Evolutionary conservation across 139 green algal genomes (phyloP).

Genomic region (Asterochloris sp.): DNA sequence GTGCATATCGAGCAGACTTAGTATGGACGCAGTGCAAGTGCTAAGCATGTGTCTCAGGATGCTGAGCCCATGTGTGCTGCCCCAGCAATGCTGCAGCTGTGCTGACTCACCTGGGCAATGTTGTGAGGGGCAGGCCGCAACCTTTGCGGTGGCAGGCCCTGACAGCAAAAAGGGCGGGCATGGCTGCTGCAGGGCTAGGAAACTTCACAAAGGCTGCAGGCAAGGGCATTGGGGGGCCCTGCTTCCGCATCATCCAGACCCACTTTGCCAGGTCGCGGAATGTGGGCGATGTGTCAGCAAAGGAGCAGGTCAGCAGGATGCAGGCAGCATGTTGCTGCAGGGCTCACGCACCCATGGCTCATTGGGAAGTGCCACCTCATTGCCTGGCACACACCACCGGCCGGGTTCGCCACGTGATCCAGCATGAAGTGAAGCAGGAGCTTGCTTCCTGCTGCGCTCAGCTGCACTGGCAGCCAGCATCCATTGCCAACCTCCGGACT

Average conservation of each 20-base stretch:
- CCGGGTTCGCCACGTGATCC: neutral
- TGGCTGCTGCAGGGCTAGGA: slow-evolving; percentile 32
- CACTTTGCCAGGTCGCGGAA: slow-evolving; percentile 75
- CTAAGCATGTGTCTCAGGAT: too few relatives aligned
- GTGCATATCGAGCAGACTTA: too few relatives aligned
- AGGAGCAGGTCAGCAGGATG: slow-evolving; percentile 68
- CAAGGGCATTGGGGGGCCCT: slow-evolving; percentile 76
- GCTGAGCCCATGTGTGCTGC: too few relatives aligned
- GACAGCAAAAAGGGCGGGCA: too few relatives aligned
- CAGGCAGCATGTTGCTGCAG: neutral
- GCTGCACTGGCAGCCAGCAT: neutral
- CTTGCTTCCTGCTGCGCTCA: neutral
- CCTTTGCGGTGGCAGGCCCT: too few relatives aligned
- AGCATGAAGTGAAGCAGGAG: neutral
- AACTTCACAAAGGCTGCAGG: slow-evolving; percentile 67
- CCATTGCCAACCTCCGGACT: neutral
- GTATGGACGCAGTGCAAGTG: too few relatives aligned
- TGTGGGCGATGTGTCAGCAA: slow-evolving; percentile 83
- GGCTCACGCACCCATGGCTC: neutral
- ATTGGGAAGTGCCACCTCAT: neutral
- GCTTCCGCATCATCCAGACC: slow-evolving; percentile 83
- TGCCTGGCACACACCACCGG: too few relatives aligned
- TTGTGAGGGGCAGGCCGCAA: too few relatives aligned
- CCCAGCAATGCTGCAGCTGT: too few relatives aligned
- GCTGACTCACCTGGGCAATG: too few relatives aligned